phyloP scores from a whole-genome alignment of 106 monocot genomes.

The Iris macrosiphon region DNA sequence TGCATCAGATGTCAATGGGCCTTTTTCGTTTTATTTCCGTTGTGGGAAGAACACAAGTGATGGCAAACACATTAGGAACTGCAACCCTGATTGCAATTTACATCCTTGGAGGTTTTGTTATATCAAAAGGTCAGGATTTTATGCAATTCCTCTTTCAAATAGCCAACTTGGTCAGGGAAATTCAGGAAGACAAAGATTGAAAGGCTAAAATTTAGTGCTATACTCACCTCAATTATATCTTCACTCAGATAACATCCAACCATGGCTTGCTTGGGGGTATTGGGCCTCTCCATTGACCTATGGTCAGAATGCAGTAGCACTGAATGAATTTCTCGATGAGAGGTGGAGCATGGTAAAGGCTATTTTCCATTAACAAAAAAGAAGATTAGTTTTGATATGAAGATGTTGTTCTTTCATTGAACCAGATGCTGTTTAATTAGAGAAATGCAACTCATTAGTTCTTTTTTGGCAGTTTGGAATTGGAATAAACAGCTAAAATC shows the following conservation, averaged over 20 bases:
- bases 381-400: too few species aligned
- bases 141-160: too few species aligned
- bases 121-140: constrained; percentile 50
- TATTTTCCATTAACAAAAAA: too few species aligned
- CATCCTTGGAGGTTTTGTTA: constrained; percentile 47
- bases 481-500: too few species aligned
- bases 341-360: constrained; percentile 76
- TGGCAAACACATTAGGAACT: constrained; percentile 42
- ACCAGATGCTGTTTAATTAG: too few species aligned
- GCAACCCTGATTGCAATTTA: constrained; percentile 32
- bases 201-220: not conserved
- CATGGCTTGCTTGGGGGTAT: constrained; percentile 76
- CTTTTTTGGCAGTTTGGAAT: too few species aligned
- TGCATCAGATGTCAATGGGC: constrained; percentile 57
- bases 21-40: constrained; percentile 45
- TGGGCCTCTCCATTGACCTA: constrained; percentile 85
- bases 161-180: too few species aligned
- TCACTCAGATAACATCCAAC: constrained; percentile 44
- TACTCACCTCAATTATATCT: not conserved
- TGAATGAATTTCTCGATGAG: constrained; percentile 82
- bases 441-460: too few species aligned
- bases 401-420: too few species aligned
- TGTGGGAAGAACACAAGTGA: constrained; percentile 51
- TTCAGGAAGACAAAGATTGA: constrained; percentile 2
- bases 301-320: constrained; percentile 62